Evolutionary conservation across 768 basidiomycete genomes (phyloP), one percentile per base, ranked within the genome.

Genomic region (Ramaria sp.): DNA sequence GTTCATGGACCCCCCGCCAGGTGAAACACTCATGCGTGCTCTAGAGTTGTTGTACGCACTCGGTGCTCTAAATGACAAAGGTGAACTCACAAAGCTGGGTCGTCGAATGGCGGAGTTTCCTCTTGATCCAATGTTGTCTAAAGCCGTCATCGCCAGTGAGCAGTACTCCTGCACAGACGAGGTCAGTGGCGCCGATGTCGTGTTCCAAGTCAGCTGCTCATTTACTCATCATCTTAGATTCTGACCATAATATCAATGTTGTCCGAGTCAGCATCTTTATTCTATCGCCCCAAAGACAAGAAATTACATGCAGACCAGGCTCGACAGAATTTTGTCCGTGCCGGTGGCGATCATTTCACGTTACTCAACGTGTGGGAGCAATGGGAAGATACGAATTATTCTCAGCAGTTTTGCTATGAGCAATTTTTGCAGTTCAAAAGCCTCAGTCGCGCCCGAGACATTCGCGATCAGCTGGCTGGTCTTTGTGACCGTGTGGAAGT

Each of bases 51-150:
- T 99, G 4, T 99, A 99, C 70, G 96, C 95, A 0, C 75, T 99
- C 0, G 96, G 96, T 30, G 94, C 96, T 0, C 75, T 99, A 60
- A 98, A 98, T 67, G 94, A 98, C 68, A 77, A 88, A 54, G 96
- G 96, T 7, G 96, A 99, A 69, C 69, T 99, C 61, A 99, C 96
- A n/a, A 92, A 97, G 65, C 79, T 98, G 37, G 96, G 96, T 1
- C 78, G 96, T 58, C 74, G 94, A 54, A 98, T 99, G 96, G 94
- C 95, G 0, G 96, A 99, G 68, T 98, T 99, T 71, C 96, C 93
- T 10, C 92, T 98, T 19, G 96, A 99, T 65, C 96, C 96, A 7
- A 96, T 96, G 88, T 71, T 99, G 63, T 91, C 89, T 22, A 98
- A 97, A 70, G 84, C 87, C 5, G 95, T 99, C 67, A 92, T 99